Evolutionary conservation across 2,329 filamentous ascomycete species (phyloP), one percentile per base, ranked within the genome.

Genomic region (Truncatella angustata): DNA sequence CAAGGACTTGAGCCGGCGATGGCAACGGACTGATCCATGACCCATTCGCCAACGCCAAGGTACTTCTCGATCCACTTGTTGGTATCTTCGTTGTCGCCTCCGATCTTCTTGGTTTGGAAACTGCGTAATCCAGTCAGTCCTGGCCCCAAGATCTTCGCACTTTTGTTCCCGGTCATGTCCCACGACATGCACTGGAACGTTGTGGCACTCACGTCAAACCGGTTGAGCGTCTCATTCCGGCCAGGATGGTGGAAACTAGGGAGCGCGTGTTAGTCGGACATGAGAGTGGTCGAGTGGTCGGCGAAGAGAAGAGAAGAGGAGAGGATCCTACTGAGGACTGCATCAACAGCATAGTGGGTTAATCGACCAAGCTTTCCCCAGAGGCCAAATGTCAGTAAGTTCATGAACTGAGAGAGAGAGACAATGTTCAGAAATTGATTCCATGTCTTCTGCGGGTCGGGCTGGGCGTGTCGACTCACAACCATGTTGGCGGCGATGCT

Each of bases 21-120:
- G 36, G 92, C 92, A 28, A 97, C 91, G 26, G 91, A 95, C 76
- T 95, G 89, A 72, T 99, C 94, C 91, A 99, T 96, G 58, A 97
- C 89, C 84, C 91, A 96, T 77, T 99, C 94, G 63, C 94, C 94
- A 16, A 97, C 87, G 57, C 91, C 91, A 39, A 97, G 85, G 71
- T 97, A 97, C 69, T 88, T 93, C 66, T 93, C 88, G 60, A 97
- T 84, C 91, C 92, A 97, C 66, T 86, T 87, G 69, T 88, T 87
- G 61, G 94, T 73, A 57, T 92, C 87, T 69, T 90, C 89, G 71
- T 87, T 93, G 53, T 95, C 90, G 68, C 79, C 77, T 28, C 87
- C 82, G 65, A 96, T 81, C 62, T 86, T 86, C 59, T 97, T 91
- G 64, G 88, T 87, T 76, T 91, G 90, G 74, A 99, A 81, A 80